Evolutionary conservation across 108 stramenopile species (phyloP).

Genomic region (Fragilaria crotonensis): DNA sequence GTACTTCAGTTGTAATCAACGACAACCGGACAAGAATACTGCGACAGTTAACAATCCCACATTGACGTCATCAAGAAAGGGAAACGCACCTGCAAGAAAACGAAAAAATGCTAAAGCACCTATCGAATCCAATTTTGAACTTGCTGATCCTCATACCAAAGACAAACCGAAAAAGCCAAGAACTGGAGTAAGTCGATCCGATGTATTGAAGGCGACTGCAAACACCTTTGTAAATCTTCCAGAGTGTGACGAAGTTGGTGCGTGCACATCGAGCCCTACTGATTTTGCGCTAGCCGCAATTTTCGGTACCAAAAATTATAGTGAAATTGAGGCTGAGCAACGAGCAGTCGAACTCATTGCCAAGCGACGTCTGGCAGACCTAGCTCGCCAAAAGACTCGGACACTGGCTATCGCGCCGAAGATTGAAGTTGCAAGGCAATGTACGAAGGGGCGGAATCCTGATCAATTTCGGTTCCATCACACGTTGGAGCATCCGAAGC

Average conservation of each 20-base stretch:
- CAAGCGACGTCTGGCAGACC: background rate
- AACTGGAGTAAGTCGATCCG: too few relatives aligned
- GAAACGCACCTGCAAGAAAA: too few relatives aligned
- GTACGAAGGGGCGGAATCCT: background rate
- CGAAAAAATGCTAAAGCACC: too few relatives aligned
- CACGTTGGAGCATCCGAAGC: slow-evolving; percentile 1
- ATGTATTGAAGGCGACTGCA: too few relatives aligned
- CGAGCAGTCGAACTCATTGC: background rate
- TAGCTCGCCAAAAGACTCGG: background rate
- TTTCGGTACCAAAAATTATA: background rate
- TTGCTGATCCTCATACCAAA: too few relatives aligned
- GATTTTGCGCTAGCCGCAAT: background rate
- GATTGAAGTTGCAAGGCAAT: too few relatives aligned
- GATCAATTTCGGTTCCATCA: background rate
- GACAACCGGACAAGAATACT: background rate
- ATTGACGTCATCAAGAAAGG: background rate
- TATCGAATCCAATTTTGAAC: too few relatives aligned
- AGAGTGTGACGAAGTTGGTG: too few relatives aligned
- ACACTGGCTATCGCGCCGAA: too few relatives aligned
- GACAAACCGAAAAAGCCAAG: too few relatives aligned
- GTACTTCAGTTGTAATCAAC: background rate
- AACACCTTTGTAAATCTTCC: too few relatives aligned
- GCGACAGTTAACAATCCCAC: background rate
- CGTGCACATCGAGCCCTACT: too few relatives aligned
- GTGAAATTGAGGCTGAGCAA: background rate